Evolutionary conservation across 202 grass and related monocot genomes (phyloP).

Genomic region (Digitaria exilis): DNA sequence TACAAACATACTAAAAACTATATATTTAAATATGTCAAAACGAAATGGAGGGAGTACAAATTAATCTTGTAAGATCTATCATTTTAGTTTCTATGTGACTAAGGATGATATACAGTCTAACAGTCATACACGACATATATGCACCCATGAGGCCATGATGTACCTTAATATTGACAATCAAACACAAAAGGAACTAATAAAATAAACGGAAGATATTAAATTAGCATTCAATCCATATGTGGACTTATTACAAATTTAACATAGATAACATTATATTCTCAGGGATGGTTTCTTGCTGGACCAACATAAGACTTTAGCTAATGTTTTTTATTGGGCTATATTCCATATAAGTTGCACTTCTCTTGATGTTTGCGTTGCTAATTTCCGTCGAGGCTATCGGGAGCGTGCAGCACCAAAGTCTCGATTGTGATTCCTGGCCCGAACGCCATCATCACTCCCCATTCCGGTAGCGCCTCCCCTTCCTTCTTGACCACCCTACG

Average conservation of each 20-base stretch:
- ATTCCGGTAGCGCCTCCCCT: background rate
- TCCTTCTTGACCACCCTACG: background rate
- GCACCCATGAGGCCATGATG: background rate
- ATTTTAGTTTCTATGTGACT: background rate
- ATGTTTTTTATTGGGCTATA: background rate
- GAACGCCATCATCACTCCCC: slow-evolving; percentile 31
- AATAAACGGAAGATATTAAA: background rate
- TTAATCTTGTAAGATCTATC: background rate
- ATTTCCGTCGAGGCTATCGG: background rate
- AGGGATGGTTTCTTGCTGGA: background rate
- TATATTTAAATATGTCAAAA: too few relatives aligned
- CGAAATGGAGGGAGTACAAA: too few relatives aligned
- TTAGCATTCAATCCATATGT: background rate
- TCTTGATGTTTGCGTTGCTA: background rate
- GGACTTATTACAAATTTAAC: background rate
- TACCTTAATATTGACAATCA: background rate
- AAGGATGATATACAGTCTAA: background rate
- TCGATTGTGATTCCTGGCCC: slow-evolving; percentile 40
- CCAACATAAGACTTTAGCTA: background rate
- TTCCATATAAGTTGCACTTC: background rate
- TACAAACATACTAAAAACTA: too few relatives aligned
- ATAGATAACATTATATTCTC: background rate
- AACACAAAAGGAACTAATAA: background rate
- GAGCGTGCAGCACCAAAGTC: slow-evolving; percentile 23
- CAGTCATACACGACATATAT: background rate